phyloP scores from a whole-genome alignment of 768 basidiomycete species.

The Termitomyces sp. region DNA sequence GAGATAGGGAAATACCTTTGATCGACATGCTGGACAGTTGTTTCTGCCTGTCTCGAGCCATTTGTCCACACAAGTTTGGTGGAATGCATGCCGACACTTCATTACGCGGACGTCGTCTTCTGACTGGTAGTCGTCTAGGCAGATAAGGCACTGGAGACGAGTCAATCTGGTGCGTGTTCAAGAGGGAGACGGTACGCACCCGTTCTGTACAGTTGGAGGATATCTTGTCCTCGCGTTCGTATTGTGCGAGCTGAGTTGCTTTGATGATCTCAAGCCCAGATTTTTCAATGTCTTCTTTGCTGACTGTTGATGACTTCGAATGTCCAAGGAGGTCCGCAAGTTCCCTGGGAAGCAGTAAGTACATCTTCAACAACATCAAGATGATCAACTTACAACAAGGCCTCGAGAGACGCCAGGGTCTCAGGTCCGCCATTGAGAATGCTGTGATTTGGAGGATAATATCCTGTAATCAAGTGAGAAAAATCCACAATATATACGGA shows the following conservation, averaged over 20 bases:
- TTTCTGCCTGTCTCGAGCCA: conserved; percentile 87
- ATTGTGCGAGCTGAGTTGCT: conserved; percentile 44
- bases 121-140: conserved; percentile 78
- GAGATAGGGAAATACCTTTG: conserved; percentile 47
- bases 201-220: conserved; percentile 76
- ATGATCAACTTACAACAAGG: conserved; percentile 52
- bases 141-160: conserved; percentile 66
- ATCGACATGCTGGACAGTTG: conserved; percentile 89
- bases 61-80: conserved; percentile 81
- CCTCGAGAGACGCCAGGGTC: conserved; percentile 76
- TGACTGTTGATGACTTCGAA: conserved; percentile 77
- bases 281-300: conserved; percentile 81
- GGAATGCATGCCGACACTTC: conserved; percentile 86
- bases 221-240: conserved; percentile 61
- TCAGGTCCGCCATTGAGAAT: conserved; percentile 77
- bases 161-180: neutral
- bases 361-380: neutral
- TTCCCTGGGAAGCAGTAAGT: conserved; percentile 42
- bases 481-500: conserved; percentile 5
- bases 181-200: conserved; percentile 40
- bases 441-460: conserved; percentile 87
- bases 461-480: conserved; percentile 45
- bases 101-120: conserved; percentile 82
- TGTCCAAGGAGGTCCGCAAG: conserved; percentile 82
- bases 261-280: conserved; percentile 78